Evolutionary conservation across 2,329 filamentous ascomycete species (phyloP).

Genomic region (Xylariaceae sp.): DNA sequence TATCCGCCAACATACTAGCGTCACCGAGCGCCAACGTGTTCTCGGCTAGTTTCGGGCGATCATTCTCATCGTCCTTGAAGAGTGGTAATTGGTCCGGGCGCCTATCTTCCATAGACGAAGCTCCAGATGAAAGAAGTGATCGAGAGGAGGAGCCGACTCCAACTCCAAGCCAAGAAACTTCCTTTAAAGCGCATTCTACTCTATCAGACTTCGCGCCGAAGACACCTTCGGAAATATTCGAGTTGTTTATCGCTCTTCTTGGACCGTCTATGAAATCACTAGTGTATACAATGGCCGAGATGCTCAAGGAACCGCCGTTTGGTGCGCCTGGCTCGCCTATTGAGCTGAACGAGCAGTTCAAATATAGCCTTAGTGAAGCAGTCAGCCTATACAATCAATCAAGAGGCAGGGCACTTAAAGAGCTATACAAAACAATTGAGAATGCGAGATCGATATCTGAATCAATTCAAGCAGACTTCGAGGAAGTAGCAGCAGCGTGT

Average conservation of each 20-base stretch:
- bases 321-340: constrained; percentile 71
- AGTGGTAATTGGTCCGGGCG: constrained; percentile 49
- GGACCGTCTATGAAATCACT: constrained; percentile 96
- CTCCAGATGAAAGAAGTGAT: constrained; percentile 61
- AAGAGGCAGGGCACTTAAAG: constrained; percentile 74
- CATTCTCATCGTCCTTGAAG: constrained; percentile 39
- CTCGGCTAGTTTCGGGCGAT: constrained; percentile 39
- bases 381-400: constrained; percentile 79
- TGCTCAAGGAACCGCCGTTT: constrained; percentile 87
- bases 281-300: constrained; percentile 87
- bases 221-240: constrained; percentile 83
- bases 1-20: constrained; percentile 35
- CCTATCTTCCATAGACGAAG: constrained; percentile 68
- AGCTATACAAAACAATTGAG: constrained; percentile 82
- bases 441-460: constrained; percentile 71
- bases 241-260: constrained; percentile 84
- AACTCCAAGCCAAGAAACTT: constrained; percentile 13
- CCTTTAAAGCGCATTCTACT: constrained; percentile 21
- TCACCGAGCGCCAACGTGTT: constrained; percentile 42
- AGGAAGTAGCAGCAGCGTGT: constrained; percentile 97
- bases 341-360: constrained; percentile 78
- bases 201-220: constrained; percentile 47
- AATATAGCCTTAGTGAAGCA: constrained; percentile 79
- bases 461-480: constrained; percentile 87
- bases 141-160: constrained; percentile 47